Conservation (phyloP, 2,329 filamentous ascomycete species). For the Aspergillus alliaceus region DNA sequence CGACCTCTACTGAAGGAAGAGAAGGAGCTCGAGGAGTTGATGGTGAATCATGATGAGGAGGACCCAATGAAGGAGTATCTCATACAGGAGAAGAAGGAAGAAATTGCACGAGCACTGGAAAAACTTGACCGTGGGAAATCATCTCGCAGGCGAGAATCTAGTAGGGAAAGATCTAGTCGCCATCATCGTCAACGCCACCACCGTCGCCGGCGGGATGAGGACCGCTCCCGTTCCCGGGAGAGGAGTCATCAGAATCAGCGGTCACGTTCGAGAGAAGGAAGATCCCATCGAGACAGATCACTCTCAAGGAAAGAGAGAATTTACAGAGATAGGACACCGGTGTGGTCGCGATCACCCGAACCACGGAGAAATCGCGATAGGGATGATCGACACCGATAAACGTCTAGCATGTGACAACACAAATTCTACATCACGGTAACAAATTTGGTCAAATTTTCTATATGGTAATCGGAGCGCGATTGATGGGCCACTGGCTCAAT, state of each 20-base stretch:
- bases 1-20: slow-evolving; percentile 77
- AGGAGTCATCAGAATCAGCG: slow-evolving; percentile 29
- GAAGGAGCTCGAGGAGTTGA: slow-evolving; percentile 70
- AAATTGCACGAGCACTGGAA: slow-evolving; percentile 70
- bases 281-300: slow-evolving; percentile 24
- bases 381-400: slow-evolving; percentile 32
- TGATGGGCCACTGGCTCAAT: neutral
- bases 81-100: slow-evolving; percentile 86
- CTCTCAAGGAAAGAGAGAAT: slow-evolving; percentile 28
- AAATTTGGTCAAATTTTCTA: neutral
- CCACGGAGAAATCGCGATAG: slow-evolving; percentile 30
- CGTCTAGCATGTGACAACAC: slow-evolving; percentile 1
- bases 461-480: neutral
- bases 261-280: slow-evolving; percentile 25
- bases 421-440: neutral
- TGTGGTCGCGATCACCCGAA: slow-evolving; percentile 30
- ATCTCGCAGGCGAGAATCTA: slow-evolving; percentile 31
- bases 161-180: slow-evolving; percentile 42
- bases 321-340: slow-evolving; percentile 26
- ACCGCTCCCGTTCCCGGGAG: slow-evolving; percentile 33
- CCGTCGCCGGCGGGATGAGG: slow-evolving; percentile 39
- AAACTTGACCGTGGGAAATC: slow-evolving; percentile 52
- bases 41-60: slow-evolving; percentile 84
- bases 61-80: slow-evolving; percentile 96
- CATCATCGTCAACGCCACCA: slow-evolving; percentile 49